Conservation (phyloP, 768 basidiomycete genomes). For the Tulasnella sp. region DNA sequence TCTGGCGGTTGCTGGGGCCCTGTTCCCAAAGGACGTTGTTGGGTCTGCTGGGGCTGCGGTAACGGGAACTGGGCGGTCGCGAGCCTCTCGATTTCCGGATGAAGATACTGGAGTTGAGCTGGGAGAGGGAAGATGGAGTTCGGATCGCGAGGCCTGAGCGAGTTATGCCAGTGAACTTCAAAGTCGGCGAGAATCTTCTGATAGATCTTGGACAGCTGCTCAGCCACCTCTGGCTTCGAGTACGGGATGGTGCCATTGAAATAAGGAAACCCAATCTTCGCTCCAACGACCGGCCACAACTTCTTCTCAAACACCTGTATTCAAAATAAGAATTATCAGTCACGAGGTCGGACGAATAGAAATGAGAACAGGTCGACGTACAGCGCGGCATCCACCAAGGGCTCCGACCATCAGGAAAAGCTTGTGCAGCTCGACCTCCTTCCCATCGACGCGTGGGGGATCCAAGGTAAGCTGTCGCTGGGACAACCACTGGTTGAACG, state of each 20-base stretch:
- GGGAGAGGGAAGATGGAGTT: neutral
- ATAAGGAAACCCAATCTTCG: constrained; percentile 15
- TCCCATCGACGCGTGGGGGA: constrained; percentile 2
- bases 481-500: neutral
- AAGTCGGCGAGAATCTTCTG: neutral
- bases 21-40: neutral
- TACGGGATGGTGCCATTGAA: neutral
- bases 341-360: too few species aligned
- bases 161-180: constrained; percentile 11
- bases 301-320: neutral
- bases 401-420: constrained; percentile 14
- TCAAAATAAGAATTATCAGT: neutral
- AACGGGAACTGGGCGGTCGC: neutral
- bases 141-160: neutral
- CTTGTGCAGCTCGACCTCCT: constrained; percentile 1
- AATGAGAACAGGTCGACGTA: neutral
- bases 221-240: neutral
- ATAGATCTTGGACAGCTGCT: constrained; percentile 7
- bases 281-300: constrained; percentile 6
- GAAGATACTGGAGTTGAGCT: neutral
- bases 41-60: neutral
- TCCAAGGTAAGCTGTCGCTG: neutral
- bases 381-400: neutral
- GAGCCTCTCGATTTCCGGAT: neutral
- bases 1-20: neutral